A percentile compares a stretch with the other conserved stretches of the same genome.
phyloP scores from a whole-genome alignment of 257 asterid genomes.

The Solanum bukasovii region DNA sequence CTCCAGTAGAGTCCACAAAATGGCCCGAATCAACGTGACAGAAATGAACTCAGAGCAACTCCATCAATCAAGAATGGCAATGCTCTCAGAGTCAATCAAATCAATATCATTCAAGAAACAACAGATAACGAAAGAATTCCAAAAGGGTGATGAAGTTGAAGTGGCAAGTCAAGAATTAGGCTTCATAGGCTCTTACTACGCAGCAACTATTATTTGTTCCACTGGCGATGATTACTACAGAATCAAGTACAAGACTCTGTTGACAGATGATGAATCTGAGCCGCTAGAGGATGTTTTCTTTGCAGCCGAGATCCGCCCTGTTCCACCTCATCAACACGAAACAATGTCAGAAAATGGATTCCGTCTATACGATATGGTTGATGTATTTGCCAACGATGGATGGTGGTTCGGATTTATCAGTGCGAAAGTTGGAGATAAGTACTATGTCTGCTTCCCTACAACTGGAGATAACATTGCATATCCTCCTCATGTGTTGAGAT shows the following conservation, averaged over 20 bases:
- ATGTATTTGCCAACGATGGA: slow-evolving; percentile 2
- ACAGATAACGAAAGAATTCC: not conserved
- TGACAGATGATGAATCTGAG: not conserved
- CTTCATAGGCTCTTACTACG: not conserved
- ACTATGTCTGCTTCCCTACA: slow-evolving; percentile 1
- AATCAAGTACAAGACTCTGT: slow-evolving; percentile 1
- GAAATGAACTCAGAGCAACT: not conserved
- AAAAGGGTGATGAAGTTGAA: not conserved
- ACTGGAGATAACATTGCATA: slow-evolving; percentile 8
- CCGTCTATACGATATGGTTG: not conserved
- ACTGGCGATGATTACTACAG: not conserved
- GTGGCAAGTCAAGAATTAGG: not conserved
- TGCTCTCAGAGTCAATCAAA: not conserved
- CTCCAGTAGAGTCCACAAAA: not conserved
- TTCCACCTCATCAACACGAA: not conserved
- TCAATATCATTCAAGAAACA: not conserved
- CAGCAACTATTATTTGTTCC: not conserved
- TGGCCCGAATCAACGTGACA: not conserved
- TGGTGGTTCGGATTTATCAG: slow-evolving; percentile 10
- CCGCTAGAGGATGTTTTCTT: not conserved
- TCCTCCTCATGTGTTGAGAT: not conserved
- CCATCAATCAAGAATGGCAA: not conserved
- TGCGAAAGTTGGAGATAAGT: not conserved
- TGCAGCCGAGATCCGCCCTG: not conserved
- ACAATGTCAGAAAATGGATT: not conserved